A percentile compares a stretch with the other conserved stretches of the same genome.
These are phyloP conservation scores for Cornus florida DNA, from an alignment of 148 eudicot genomes.

Conservation along the genomic window DNA sequence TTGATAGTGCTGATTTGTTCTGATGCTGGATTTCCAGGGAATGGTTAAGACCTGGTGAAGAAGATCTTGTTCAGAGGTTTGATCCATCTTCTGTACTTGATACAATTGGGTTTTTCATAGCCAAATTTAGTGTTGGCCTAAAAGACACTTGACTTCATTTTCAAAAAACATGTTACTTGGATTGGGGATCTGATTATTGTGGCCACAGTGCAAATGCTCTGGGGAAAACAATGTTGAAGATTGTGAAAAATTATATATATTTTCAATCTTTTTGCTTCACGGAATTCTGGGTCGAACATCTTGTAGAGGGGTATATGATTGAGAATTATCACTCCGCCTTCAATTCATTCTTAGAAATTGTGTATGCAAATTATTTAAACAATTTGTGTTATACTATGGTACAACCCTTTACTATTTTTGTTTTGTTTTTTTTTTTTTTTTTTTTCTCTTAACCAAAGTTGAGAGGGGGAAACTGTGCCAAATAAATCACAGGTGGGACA, in stretches of 20 bases:
- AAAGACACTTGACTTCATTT: slow-evolving; percentile 38
- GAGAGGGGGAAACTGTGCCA: too few species aligned
- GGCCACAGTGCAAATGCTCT: background rate
- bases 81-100: slow-evolving; percentile 78
- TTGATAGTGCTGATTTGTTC: background rate
- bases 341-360: background rate
- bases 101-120: slow-evolving; percentile 93
- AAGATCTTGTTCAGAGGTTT: slow-evolving; percentile 84
- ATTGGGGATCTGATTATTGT: background rate
- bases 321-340: background rate
- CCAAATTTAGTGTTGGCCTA: slow-evolving; percentile 76
- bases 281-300: background rate
- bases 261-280: background rate
- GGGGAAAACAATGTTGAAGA: background rate
- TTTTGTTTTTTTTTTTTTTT: too few species aligned
- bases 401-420: too few species aligned
- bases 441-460: too few species aligned
- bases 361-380: background rate
- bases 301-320: background rate
- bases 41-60: slow-evolving; percentile 90
- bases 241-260: background rate
- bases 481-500: too few species aligned
- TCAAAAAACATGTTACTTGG: background rate
- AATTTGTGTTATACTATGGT: too few species aligned
- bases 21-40: slow-evolving; percentile 36